Evolutionary conservation across 495 filamentous ascomycete genomes (phyloP).

Genomic region (Viridothelium virens): DNA sequence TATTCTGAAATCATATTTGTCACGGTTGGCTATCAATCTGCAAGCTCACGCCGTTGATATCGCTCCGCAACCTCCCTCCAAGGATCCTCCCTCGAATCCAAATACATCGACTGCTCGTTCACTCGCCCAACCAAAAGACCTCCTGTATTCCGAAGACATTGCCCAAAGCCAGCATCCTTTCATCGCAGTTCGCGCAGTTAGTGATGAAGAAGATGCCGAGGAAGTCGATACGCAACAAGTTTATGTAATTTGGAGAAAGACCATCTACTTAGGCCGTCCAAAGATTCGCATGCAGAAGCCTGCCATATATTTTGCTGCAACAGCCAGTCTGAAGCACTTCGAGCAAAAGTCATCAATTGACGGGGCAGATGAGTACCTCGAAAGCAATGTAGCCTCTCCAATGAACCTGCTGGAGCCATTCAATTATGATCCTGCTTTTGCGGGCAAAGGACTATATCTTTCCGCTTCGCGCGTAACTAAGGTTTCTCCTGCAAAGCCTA

Average conservation of each 20-base stretch:
- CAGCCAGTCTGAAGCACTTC: constrained; percentile 17
- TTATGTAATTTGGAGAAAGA: constrained; percentile 20
- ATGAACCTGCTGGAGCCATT: constrained; percentile 23
- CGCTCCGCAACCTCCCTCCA: constrained; percentile 19
- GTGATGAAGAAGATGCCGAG: constrained; percentile 8
- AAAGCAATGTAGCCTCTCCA: constrained; percentile 19
- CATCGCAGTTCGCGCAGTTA: not conserved
- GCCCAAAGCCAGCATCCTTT: constrained; percentile 10
- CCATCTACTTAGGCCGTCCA: constrained; percentile 18
- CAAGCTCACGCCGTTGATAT: constrained; percentile 24
- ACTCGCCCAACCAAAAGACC: not conserved
- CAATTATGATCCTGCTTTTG: constrained; percentile 13
- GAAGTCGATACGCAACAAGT: constrained; percentile 11
- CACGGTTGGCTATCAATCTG: constrained; percentile 15
- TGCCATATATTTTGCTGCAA: constrained; percentile 22
- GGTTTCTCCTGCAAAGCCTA: constrained; percentile 38
- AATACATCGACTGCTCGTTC: not conserved
- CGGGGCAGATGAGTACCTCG: constrained; percentile 11
- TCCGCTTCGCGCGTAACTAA: constrained; percentile 20
- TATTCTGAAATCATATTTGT: constrained; percentile 12
- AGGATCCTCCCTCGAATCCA: constrained; percentile 15
- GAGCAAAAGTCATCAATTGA: not conserved
- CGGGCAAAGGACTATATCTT: constrained; percentile 15
- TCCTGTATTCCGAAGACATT: constrained; percentile 18
- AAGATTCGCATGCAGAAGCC: constrained; percentile 20